Conservation (phyloP, 495 filamentous ascomycete species). For the Lepraria neglecta region DNA sequence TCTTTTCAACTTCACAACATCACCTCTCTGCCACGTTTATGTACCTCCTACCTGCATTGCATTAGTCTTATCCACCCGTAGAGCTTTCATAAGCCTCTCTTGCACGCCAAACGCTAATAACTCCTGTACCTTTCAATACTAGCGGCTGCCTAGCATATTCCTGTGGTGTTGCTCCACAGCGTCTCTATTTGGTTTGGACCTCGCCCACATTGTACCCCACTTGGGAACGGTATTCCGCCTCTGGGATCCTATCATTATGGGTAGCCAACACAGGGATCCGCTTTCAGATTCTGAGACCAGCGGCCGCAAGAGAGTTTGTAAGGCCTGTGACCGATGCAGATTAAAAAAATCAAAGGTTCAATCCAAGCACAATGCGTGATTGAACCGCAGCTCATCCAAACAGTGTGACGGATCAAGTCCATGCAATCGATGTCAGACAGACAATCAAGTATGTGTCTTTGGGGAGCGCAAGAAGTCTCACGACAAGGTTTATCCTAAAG, state of each 20-base stretch:
- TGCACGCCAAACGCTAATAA: not conserved
- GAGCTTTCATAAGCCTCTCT: not conserved
- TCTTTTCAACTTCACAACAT: not conserved
- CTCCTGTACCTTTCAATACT: not conserved
- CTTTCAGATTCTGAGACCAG: constrained; percentile 13
- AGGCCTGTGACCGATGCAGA: constrained; percentile 59
- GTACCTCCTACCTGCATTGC: not conserved
- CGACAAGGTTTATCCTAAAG: constrained; percentile 59
- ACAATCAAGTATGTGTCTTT: constrained; percentile 57
- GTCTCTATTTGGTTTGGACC: not conserved
- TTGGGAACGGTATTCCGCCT: not conserved
- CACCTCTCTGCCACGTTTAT: not conserved
- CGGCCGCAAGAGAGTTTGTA: constrained; percentile 53
- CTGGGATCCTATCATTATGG: not conserved
- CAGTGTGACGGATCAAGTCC: constrained; percentile 57
- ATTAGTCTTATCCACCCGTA: not conserved
- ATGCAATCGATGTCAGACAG: constrained; percentile 53
- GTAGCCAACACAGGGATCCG: not conserved
- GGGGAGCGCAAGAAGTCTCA: constrained; percentile 57
- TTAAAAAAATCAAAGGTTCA: constrained; percentile 60
- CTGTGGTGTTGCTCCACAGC: no score
- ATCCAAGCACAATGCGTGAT: constrained; percentile 10
- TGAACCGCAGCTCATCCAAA: constrained; percentile 14
- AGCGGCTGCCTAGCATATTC: not conserved
- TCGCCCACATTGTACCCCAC: not conserved